A percentile compares a stretch with the other conserved stretches of the same genome.
Evolutionary conservation across 139 green algal genomes (phyloP).

Genomic region (Picochlorum sp.): DNA sequence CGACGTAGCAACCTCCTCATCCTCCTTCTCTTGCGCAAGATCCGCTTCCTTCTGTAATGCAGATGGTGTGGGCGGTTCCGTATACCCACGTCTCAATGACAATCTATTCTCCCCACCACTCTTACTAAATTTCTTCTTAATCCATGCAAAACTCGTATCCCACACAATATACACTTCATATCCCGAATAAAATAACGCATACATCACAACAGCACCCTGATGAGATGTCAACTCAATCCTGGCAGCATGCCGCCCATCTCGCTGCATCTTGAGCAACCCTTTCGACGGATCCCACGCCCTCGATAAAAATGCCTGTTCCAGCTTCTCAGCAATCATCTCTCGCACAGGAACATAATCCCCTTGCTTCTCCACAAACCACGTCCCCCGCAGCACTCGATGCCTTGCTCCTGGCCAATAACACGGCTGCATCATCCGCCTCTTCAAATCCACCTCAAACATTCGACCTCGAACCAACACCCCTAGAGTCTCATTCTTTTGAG

Average conservation of each 20-base stretch:
- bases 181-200: slow-evolving; percentile 36
- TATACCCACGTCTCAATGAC: slow-evolving; percentile 42
- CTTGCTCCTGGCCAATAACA: slow-evolving; percentile 38
- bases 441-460: slow-evolving; percentile 44
- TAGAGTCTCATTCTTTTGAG: slow-evolving; percentile 7
- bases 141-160: slow-evolving; percentile 25
- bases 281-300: slow-evolving; percentile 17
- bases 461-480: slow-evolving; percentile 32
- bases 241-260: slow-evolving; percentile 12
- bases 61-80: slow-evolving; percentile 8
- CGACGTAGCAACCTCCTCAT: slow-evolving; percentile 19
- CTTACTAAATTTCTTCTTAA: slow-evolving; percentile 12
- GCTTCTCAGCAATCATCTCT: slow-evolving; percentile 44
- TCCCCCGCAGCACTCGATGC: slow-evolving; percentile 41
- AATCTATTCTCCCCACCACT: slow-evolving; percentile 8
- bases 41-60: slow-evolving; percentile 32
- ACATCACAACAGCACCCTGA: slow-evolving; percentile 15
- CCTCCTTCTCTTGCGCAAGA: slow-evolving; percentile 26
- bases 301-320: slow-evolving; percentile 41
- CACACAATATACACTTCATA: slow-evolving; percentile 33
- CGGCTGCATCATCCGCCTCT: slow-evolving; percentile 24
- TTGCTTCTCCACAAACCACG: slow-evolving; percentile 50
- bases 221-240: slow-evolving; percentile 33
- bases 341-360: slow-evolving; percentile 39
- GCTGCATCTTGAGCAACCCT: not conserved